Base-by-base conservation (phyloP, 2,329 filamentous ascomycete species). In the Pseudogymnoascus destructans region DNA sequence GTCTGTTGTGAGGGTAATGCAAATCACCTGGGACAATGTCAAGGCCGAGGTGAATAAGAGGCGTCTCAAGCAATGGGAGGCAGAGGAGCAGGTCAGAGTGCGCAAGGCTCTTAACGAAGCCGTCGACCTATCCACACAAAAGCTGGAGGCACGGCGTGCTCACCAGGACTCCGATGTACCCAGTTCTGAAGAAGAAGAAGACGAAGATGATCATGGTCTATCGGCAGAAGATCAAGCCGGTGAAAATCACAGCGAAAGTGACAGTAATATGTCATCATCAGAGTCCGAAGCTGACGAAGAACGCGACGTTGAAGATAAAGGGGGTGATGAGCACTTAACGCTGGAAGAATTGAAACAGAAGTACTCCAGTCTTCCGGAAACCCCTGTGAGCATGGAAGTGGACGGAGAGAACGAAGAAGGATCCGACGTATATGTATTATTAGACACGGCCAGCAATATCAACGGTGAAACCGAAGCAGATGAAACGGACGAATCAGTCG, bases 31-130 rank as follows among this genome's bases (percentile, higher is more conserved):
- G 81, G 82, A 85, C 27, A 85, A 84, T 65, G 80, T 85, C 10
- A 79, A 73, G 55, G 68, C 69, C 0, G 81, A 85, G 65, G 77
- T 85, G 42, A 85, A 86, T 67, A 76, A 78, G 19, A 74, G 75
- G 23, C 76, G 82, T 2, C 61, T 85, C 13, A 74, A 77, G 36
- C 79, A 81, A 63, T 86, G 81, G 82, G 79, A 86, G 63, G 80
- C 77, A 1, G 79, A 82, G 62, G 82, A 85, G 66, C 79, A 85
- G 65, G 78, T 73, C 67, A 78, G 79, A 63, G 79, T 80, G 68
- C 84, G 78, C 72, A 84, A 81, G 66, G 88, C 83, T 55, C 77
- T 87, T 66, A 88, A 85, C 65, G 82, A 85, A 72, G 87, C 82
- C 65, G 84, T 87, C 65, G 86, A 84, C 61, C 77, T 84, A 59